Conservation (phyloP, 805 yeast species). For the Millerago galiae region DNA sequence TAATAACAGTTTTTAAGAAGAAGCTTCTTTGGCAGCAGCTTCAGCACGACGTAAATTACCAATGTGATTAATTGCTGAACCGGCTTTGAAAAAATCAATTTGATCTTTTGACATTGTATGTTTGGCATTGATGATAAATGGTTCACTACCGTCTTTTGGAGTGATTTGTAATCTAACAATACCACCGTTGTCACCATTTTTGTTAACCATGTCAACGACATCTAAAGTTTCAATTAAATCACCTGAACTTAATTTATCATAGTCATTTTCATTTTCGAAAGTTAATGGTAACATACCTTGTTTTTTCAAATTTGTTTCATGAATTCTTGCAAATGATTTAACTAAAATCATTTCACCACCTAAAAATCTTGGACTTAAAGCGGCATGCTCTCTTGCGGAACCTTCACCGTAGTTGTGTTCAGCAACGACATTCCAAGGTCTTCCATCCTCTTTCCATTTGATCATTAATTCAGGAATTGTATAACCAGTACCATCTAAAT, state of each 20-base stretch:
- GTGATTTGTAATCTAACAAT: slow-evolving; percentile 62
- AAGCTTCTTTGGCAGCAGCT: slow-evolving; percentile 14
- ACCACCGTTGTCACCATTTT: slow-evolving; percentile 88
- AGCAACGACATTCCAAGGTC: slow-evolving; percentile 94
- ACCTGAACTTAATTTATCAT: slow-evolving; percentile 71
- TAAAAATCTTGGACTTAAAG: slow-evolving; percentile 87
- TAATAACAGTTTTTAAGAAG: neutral
- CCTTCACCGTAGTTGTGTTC: slow-evolving; percentile 99
- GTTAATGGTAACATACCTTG: slow-evolving; percentile 97
- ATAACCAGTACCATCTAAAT: slow-evolving; percentile 68
- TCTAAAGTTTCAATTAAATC: slow-evolving; percentile 74
- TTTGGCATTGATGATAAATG: slow-evolving; percentile 65
- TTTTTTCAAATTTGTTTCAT: slow-evolving; percentile 95
- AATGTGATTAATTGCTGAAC: slow-evolving; percentile 92
- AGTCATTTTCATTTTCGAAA: slow-evolving; percentile 84
- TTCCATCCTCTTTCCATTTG: slow-evolving; percentile 79
- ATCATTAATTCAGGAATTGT: slow-evolving; percentile 96
- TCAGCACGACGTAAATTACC: slow-evolving; percentile 47
- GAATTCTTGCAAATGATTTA: slow-evolving; percentile 96
- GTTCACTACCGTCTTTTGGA: slow-evolving; percentile 58
- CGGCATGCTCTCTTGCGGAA: slow-evolving; percentile 98
- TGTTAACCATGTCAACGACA: slow-evolving; percentile 67
- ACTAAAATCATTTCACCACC: slow-evolving; percentile 87
- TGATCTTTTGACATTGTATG: slow-evolving; percentile 98
- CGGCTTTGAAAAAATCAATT: slow-evolving; percentile 92